Base-by-base conservation (phyloP, 208 protist species). In the Leishmania major region DNA sequence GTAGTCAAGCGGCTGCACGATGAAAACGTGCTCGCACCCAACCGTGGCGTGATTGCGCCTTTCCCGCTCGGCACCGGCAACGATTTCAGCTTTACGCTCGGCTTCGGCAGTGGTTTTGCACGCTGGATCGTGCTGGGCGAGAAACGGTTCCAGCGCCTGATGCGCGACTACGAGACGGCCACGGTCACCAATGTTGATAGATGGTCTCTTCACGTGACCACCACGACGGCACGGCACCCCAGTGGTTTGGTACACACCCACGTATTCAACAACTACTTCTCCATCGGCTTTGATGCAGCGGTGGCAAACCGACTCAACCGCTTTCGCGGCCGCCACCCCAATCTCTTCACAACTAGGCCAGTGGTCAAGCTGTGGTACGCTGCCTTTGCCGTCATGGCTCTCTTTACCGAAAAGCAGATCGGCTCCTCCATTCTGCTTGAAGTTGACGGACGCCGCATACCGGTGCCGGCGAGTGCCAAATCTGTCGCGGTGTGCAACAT, bases 11-110 rank as follows among this genome's bases (percentile, higher is more conserved):
- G 75, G 1, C 79, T 93, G 43, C 87, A 89, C 10, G 74, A 87
- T 4, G 37, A 45, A 31, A 10, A 60, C 7, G 6, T 47, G 19
- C 70, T 90, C 5, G n/a, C 71, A 0, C 35, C 22, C 28, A 47
- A 71, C 62, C 73, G 79, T 43, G 86, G 81, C 43, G 79, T 81
- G 40, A 85, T 94, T 47, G 88, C 89, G 28, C 85, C 89, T 13
- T 89, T 95, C n/a, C 90, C 90, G 6, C 85, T 93, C 0, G 92
- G 92, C n/a, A 95, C 92, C 19, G 92, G 92, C 37, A 95, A 95
- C 77, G 92, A 95, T 67, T 71, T 95, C 60, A 91, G 89, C 80
- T 76, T 79, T 60, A 88, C 90, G 4, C 85, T 95, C 53, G 92
- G 92, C 15, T 93, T 93, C 69, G 92, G 90, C 57, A 84, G 83